Evolutionary conservation across 106 monocot species (phyloP).

Genomic region (Allium cepa): DNA sequence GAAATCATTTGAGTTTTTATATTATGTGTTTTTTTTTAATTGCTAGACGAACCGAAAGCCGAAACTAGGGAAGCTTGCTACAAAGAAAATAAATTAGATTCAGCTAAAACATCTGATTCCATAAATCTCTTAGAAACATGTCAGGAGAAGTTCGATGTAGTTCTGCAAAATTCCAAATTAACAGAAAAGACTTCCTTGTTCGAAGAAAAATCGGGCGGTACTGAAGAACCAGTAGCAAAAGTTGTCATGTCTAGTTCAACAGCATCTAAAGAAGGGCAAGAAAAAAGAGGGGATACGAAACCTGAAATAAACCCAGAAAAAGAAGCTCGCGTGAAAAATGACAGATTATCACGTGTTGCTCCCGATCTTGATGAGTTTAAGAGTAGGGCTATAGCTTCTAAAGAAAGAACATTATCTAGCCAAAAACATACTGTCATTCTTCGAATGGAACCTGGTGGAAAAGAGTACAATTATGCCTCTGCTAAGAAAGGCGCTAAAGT

Average conservation of each 20-base stretch:
- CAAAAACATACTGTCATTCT: constrained; percentile 40
- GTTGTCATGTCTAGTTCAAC: constrained; percentile 2
- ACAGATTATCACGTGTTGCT: constrained; percentile 44
- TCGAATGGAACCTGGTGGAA: constrained; percentile 69
- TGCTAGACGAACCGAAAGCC: no score
- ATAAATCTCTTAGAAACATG: not conserved
- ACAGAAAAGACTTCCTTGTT: not conserved
- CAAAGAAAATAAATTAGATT: no score
- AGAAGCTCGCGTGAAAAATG: constrained; percentile 25
- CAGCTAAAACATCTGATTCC: no score
- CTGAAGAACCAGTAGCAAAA: constrained; percentile 7
- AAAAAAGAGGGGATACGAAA: constrained; percentile 5
- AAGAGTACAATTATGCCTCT: constrained; percentile 89
- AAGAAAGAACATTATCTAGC: constrained; percentile 27
- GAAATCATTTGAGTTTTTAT: no score
- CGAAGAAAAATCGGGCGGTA: not conserved
- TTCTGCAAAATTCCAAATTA: not conserved
- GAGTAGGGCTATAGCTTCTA: constrained; percentile 43
- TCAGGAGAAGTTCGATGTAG: not conserved
- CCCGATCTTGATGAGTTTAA: constrained; percentile 78
- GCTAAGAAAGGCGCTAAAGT: constrained; percentile 76
- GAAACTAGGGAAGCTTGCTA: no score
- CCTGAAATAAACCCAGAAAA: constrained; percentile 14
- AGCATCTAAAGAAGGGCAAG: constrained; percentile 7
- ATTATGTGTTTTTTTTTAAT: no score